Conservation (phyloP, 164 flowering plant species). For the Platanus orientalis region DNA sequence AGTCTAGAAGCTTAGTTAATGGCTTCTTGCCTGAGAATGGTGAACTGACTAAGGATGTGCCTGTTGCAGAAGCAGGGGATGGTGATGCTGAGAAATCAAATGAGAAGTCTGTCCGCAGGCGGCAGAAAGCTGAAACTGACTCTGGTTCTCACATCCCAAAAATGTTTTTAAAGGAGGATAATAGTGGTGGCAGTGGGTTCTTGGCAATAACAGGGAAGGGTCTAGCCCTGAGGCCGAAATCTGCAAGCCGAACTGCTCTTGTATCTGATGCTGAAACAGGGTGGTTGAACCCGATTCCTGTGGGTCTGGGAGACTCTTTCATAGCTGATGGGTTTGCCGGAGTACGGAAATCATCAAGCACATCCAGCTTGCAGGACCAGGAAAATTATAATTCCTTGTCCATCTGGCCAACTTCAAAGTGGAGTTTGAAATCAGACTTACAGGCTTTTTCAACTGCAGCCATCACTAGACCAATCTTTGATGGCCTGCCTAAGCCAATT, state of each 20-base stretch:
- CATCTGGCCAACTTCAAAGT: conserved; percentile 52
- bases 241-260: conserved; percentile 33
- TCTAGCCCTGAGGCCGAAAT: conserved; percentile 65
- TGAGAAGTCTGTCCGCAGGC: conserved; percentile 52
- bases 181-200: conserved; percentile 36
- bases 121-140: conserved; percentile 55
- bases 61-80: conserved; percentile 25
- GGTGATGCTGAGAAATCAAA: conserved; percentile 31
- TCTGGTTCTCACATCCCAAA: conserved; percentile 34
- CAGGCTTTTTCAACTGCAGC: conserved; percentile 49
- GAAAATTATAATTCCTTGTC: conserved; percentile 35
- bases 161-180: conserved; percentile 53
- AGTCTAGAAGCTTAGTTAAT: conserved; percentile 57
- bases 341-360: conserved; percentile 78
- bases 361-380: conserved; percentile 61
- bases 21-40: conserved; percentile 32
- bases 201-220: conserved; percentile 61
- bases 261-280: conserved; percentile 38
- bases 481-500: conserved; percentile 71
- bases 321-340: conserved; percentile 32
- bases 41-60: conserved; percentile 20
- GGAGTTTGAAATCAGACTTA: conserved; percentile 70
- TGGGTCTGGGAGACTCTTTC: conserved; percentile 35
- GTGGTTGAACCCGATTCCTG: conserved; percentile 23
- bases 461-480: conserved; percentile 71